Evolutionary conservation across 371 early-diverging fungal genomes (phyloP).

Genomic region (Apophysomyces ossiformis): DNA sequence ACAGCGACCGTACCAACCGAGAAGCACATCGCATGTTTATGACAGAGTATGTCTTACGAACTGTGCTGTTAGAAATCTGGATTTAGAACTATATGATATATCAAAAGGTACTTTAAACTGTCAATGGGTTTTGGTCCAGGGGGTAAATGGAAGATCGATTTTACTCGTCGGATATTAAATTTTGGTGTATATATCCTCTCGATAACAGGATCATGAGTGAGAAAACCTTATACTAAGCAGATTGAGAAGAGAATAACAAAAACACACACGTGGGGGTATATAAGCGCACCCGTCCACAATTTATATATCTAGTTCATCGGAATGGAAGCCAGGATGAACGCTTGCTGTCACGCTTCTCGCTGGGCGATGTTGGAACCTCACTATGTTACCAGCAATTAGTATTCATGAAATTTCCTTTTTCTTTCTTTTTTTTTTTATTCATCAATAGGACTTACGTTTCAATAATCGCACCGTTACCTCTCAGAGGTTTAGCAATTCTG

Average conservation of each 20-base stretch:
- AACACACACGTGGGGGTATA: conserved; percentile 8
- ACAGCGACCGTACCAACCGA: too few relatives aligned
- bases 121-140: too few relatives aligned
- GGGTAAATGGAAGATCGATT: too few relatives aligned
- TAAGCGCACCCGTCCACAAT: conserved; percentile 1
- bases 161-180: too few relatives aligned
- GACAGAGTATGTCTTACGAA: too few relatives aligned
- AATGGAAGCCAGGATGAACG: conserved; percentile 47
- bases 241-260: not conserved
- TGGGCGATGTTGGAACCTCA: conserved; percentile 32
- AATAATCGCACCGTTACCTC: conserved; percentile 74
- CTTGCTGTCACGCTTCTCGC: conserved; percentile 31
- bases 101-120: too few relatives aligned
- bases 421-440: not conserved
- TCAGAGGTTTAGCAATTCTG: conserved; percentile 92
- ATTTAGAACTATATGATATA: too few relatives aligned
- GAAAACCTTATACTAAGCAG: conserved; percentile 2
- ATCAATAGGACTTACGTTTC: conserved; percentile 15
- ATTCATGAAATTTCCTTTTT: not conserved
- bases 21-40: too few relatives aligned
- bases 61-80: too few relatives aligned
- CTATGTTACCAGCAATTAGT: not conserved
- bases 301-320: conserved; percentile 12
- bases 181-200: too few relatives aligned
- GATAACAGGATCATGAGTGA: not conserved